Percentiles rank a stretch among this genome's conserved stretches.
phyloP scores from a whole-genome alignment of 495 filamentous ascomycete species.

The Aspergillus baeticus region DNA sequence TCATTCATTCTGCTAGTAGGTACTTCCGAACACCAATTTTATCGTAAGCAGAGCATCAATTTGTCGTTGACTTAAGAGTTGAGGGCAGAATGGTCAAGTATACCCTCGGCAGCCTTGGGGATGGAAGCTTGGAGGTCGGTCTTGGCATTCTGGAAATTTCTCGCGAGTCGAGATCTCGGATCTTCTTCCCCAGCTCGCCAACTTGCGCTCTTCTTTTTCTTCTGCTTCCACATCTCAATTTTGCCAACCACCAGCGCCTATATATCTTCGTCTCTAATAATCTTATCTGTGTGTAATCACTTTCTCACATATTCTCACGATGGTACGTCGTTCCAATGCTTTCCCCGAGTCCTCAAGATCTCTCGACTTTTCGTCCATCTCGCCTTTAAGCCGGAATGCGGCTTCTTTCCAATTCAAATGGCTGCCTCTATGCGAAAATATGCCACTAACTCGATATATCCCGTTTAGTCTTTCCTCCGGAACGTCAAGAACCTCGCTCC shows the following conservation, averaged over 20 bases:
- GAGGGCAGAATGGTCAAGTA: conserved; percentile 7
- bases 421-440: neutral
- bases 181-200: conserved; percentile 33
- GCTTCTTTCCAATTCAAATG: neutral
- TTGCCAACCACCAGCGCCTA: conserved; percentile 21
- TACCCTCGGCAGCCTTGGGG: conserved; percentile 32
- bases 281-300: neutral
- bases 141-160: conserved; percentile 60
- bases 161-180: conserved; percentile 43
- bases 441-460: neutral
- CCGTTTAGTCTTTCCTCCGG: conserved; percentile 65
- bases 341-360: neutral
- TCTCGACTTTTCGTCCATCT: conserved; percentile 8
- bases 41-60: neutral
- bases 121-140: conserved; percentile 37
- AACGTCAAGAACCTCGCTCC: conserved; percentile 94
- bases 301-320: conserved; percentile 20
- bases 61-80: neutral
- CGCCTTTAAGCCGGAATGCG: neutral
- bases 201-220: conserved; percentile 30
- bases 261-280: conserved; percentile 1
- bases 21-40: neutral
- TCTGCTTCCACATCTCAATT: conserved; percentile 27
- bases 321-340: conserved; percentile 24
- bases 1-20: too few relatives aligned